Percentiles rank a stretch among this genome's conserved stretches.
These are phyloP conservation scores for Lippia alba DNA, from an alignment of 305 asterid genomes.

Conservation along the genomic window DNA sequence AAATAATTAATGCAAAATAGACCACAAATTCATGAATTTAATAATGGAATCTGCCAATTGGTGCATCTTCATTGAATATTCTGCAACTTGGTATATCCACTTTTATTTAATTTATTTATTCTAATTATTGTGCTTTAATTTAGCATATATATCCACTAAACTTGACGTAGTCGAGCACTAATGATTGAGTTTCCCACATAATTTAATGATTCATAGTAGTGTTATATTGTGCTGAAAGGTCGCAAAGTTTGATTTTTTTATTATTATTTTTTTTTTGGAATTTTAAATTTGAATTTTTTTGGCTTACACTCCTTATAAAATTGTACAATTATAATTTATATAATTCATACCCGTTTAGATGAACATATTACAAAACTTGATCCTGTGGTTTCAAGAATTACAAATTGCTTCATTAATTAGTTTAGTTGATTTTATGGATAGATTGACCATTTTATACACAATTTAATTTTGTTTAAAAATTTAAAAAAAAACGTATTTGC, in stretches of 20 bases:
- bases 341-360: too few species aligned
- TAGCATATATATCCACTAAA: conserved; percentile 3
- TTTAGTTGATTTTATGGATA: too few species aligned
- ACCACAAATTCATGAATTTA: not conserved
- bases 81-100: conserved; percentile 27
- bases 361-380: too few species aligned
- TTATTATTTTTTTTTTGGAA: too few species aligned
- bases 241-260: not conserved
- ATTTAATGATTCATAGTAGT: not conserved
- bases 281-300: too few species aligned
- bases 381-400: too few species aligned
- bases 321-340: too few species aligned
- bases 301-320: too few species aligned
- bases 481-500: too few species aligned
- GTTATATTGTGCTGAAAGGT: conserved; percentile 32
- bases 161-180: conserved; percentile 11
- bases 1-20: not conserved
- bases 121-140: not conserved
- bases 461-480: too few species aligned
- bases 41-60: not conserved
- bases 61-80: conserved; percentile 38
- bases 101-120: not conserved
- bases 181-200: not conserved
- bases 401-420: too few species aligned
- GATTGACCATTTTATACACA: too few species aligned